A percentile compares a stretch with the other conserved stretches of the same genome.
Conservation (phyloP, 331 rosid species). For the Ulmus americana region DNA sequence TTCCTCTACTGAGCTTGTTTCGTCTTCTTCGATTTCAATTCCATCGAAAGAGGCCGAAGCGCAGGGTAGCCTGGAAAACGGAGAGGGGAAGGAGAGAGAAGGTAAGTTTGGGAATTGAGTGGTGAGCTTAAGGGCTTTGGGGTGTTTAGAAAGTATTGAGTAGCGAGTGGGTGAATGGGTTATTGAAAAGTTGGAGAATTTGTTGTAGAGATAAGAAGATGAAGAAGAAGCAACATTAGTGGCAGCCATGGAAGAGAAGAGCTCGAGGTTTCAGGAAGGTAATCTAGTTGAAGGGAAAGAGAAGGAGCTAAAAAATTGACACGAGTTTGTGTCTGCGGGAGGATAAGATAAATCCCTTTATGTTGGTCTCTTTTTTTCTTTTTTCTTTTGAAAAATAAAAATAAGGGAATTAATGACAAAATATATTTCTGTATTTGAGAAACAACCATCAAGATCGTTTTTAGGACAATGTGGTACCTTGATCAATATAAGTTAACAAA, state of each 20-base stretch:
- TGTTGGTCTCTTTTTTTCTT: too few species aligned
- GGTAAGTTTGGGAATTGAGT: constrained; percentile 29
- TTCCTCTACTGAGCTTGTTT: constrained; percentile 18
- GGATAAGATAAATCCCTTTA: neutral
- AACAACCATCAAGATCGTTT: too few species aligned
- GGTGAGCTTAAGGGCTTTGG: constrained; percentile 42
- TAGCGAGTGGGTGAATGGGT: constrained; percentile 38
- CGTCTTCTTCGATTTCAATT: constrained; percentile 32
- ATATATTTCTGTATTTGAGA: too few species aligned
- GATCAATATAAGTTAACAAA: too few species aligned
- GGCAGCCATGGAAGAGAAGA: constrained; percentile 46
- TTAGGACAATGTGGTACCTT: too few species aligned
- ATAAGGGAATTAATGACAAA: too few species aligned
- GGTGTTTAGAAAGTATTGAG: constrained; percentile 26
- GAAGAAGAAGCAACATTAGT: constrained; percentile 48
- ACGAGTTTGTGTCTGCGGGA: neutral
- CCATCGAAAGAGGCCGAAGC: constrained; percentile 43
- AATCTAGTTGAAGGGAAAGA: neutral
- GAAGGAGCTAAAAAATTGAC: neutral
- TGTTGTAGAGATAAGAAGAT: constrained; percentile 47
- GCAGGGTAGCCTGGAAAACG: constrained; percentile 32
- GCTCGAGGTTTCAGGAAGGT: neutral
- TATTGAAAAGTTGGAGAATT: constrained; percentile 39
- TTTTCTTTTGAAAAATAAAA: too few species aligned
- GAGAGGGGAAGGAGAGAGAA: constrained; percentile 21